Base-by-base conservation (phyloP, 345 rosid species). In the Cochlearia excelsa region DNA sequence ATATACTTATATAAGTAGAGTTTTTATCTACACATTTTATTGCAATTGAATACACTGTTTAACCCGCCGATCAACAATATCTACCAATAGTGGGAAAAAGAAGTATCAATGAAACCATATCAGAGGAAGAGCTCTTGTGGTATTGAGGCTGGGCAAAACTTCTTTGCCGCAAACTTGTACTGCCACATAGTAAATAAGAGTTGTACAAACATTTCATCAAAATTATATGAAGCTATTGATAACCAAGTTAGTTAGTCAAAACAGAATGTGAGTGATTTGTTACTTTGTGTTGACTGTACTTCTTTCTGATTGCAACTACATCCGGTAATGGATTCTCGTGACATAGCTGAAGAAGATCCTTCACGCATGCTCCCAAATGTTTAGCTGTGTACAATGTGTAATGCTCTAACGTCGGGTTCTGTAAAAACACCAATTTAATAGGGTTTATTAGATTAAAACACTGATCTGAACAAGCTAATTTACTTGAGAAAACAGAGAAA, bases 261-360 rank as follows among this genome's bases (percentile, higher is more conserved):
- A 6, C 27, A 59, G 62, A 80, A 72, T 88, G 23, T 16, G 23
- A 16, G 23, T 16, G 23, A 16, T 16, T 16, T 16, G 23, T 85
- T 75, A 86, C 85, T 86, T 93, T 93, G 46, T 93, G 99, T 55
- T 82, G 94, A 66, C 86, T 84, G 63, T 89, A 89, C 61, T 93
- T 93, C 66, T 89, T 95, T 62, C 90, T 81, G 11, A 93, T 77
- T 51, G 99, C 95, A 4, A 91, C 90, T 35, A 86, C 62, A 30
- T 79, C 77, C 9, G 89, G 80, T 68, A 59, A 71, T 9, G 81
- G 70, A 69, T 67, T 57, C 54, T 66, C 70, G 46, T 71, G 72
- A 65, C 83, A 89, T 54, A 93, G 63, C 7, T 81, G 64, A 56
- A 83, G 90, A 46, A 93, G 88, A 48, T 82, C 99, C 58, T 76